Percentiles rank a stretch among this genome's conserved stretches.
These are phyloP conservation scores for Deinandra increscens DNA, from an alignment of 129 eudicot genomes.

Conservation along the genomic window DNA sequence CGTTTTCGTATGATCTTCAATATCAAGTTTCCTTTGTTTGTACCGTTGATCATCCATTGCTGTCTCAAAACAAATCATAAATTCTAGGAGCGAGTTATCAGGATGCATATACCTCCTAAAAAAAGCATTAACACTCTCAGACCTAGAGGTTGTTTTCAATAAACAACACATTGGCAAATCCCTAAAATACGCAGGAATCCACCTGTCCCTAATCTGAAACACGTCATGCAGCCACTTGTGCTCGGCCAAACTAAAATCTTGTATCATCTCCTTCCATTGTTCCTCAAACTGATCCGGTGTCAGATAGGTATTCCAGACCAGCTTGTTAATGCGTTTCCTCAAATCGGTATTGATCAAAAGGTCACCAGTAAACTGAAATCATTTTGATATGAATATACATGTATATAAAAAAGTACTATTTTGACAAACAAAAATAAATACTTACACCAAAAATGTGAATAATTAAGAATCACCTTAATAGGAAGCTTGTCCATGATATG, in stretches of 20 bases:
- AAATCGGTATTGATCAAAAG: not conserved
- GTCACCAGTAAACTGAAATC: too few relatives aligned
- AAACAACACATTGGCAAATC: not conserved
- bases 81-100: not conserved
- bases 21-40: too few relatives aligned
- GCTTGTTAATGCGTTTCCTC: not conserved
- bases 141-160: not conserved
- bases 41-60: not conserved
- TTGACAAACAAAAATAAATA: not conserved
- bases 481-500: slow-evolving; percentile 23
- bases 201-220: not conserved
- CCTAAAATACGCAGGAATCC: not conserved
- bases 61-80: not conserved
- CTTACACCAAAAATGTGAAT: not conserved
- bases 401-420: not conserved
- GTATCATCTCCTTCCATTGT: not conserved
- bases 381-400: not conserved
- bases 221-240: not conserved
- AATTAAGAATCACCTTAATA: not conserved
- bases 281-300: not conserved
- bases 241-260: not conserved
- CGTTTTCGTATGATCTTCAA: too few relatives aligned
- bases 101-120: not conserved
- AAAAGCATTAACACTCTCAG: not conserved
- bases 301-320: not conserved